Evolutionary conservation across 257 asterid species (phyloP), one percentile per base, ranked within the genome.

Genomic region (Eustoma russellianum): DNA sequence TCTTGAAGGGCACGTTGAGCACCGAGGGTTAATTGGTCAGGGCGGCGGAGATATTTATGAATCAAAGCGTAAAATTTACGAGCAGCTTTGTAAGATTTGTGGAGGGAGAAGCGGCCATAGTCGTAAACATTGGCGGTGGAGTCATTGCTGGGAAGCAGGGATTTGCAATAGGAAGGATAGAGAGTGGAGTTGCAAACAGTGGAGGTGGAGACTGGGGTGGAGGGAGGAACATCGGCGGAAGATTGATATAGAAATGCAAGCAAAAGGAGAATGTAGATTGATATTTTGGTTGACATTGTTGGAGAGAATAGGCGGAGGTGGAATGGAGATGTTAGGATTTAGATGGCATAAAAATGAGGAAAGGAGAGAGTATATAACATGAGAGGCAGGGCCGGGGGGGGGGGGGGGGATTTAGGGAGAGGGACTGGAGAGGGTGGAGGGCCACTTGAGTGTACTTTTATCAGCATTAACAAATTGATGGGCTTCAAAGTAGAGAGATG

Each of bases 141-240:
- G 34, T 41, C 68, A 4, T 50, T 57, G 61, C 66, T 68, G 16
- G 79, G 64, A 69, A 72, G 72, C 24, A 72, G 14, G 28, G 79
- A 59, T 46, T 41, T 79, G 63, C 77, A 72, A 3, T 69, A 74
- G 48, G 72, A 52, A 11, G 73, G 79, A 57, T 69, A 56, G 13
- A 64, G 64, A 62, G 76, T 65, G 64, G 73, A 58, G 48, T 69
- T 72, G 74, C 82, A 76, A 41, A 60, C 70, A 17, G 54, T 3
- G 43, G 70, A 65, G 7, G 43, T 38, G 70, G 65, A 34, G 69
- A 59, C 30, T 33, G 45, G 55, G 65, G 61, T 56, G 59, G 53
- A 49, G 48, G 33, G 13, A 56, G 41, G 17, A 60, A 18, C 40
- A 43, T 44, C 55, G 40, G 16, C 35, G 41, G 15, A 61, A 33